Percentiles rank a stretch among this genome's conserved stretches.
Conservation (phyloP, 1,139 yeast species). For the Zygoascus hellenicus region DNA sequence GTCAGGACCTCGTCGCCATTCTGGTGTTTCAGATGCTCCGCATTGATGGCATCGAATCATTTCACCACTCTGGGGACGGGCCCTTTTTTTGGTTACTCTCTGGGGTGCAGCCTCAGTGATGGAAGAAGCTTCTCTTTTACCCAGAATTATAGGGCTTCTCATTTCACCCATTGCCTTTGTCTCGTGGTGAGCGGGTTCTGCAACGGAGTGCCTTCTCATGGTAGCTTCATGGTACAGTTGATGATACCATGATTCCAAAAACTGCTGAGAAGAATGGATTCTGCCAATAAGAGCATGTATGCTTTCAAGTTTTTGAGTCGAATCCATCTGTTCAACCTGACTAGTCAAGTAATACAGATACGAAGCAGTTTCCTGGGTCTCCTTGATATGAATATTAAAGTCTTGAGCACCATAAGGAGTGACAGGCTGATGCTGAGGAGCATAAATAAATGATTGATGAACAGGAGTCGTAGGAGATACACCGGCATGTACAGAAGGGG, state of each 20-base stretch:
- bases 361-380: constrained; percentile 22
- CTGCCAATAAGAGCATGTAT: constrained; percentile 20
- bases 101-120: not conserved
- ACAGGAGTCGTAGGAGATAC: constrained; percentile 2
- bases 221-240: constrained; percentile 16
- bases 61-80: constrained; percentile 19
- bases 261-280: constrained; percentile 18
- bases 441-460: not conserved
- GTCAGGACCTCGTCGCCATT: constrained; percentile 87
- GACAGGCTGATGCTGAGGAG: not conserved
- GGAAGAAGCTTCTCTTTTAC: not conserved
- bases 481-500: not conserved
- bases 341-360: constrained; percentile 20
- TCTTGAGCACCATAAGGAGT: constrained; percentile 1
- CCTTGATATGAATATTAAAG: constrained; percentile 13
- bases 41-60: constrained; percentile 53
- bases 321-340: constrained; percentile 15
- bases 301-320: constrained; percentile 18
- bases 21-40: constrained; percentile 79
- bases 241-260: constrained; percentile 22
- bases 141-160: not conserved
- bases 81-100: constrained; percentile 13
- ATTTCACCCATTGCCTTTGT: not conserved
- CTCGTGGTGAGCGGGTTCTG: not conserved
- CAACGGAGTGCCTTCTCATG: constrained; percentile 2